These are phyloP conservation scores for Lomentospora prolificans DNA, from an alignment of 2,329 filamentous ascomycete genomes.

Conservation along the genomic window DNA sequence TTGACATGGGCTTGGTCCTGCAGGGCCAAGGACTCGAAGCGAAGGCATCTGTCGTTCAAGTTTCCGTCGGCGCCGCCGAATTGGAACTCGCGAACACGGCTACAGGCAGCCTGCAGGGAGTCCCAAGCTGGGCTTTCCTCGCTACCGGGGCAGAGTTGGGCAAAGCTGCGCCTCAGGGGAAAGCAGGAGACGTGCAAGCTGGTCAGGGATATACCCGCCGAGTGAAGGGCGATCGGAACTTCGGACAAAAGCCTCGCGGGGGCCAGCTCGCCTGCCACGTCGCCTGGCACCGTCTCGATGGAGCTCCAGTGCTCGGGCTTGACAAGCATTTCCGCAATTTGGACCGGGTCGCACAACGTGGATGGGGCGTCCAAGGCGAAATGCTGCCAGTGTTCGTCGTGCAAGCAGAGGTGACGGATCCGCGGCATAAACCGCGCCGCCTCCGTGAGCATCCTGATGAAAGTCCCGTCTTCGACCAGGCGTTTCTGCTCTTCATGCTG, in stretches of 20 bases:
- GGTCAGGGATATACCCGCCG: neutral
- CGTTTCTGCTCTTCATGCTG: neutral
- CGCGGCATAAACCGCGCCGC: neutral
- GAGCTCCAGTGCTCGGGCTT: neutral
- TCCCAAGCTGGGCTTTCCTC: neutral
- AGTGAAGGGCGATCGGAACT: neutral
- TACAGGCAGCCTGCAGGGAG: neutral
- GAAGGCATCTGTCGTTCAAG: neutral
- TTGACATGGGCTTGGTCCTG: neutral
- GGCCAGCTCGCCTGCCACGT: neutral
- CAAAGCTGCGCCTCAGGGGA: neutral
- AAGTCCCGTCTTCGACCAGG: neutral
- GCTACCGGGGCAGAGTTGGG: neutral
- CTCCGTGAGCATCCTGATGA: neutral
- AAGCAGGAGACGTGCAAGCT: neutral
- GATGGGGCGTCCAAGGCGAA: neutral
- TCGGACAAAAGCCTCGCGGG: neutral
- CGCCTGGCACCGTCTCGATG: neutral
- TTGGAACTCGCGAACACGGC: neutral
- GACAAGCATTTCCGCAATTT: neutral
- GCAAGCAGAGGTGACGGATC: neutral
- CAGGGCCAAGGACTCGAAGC: neutral
- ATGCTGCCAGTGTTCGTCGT: neutral
- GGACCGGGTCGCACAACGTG: neutral
- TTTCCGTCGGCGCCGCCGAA: neutral